Base-by-base conservation (phyloP, 2,329 filamentous ascomycete genomes). In the Talaromyces sp. region DNA sequence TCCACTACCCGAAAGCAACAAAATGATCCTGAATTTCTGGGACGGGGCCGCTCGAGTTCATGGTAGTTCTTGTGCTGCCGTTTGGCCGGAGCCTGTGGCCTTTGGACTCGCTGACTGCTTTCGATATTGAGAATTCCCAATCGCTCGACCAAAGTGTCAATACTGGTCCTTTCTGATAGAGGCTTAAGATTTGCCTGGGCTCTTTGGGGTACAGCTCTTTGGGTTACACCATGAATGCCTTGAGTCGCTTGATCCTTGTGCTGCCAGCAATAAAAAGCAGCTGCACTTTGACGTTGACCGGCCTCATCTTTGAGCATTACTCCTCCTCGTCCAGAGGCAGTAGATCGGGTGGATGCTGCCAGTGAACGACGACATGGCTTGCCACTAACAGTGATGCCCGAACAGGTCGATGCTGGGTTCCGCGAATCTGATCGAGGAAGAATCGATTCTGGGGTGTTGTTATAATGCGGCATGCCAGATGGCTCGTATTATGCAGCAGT, bases 81-180 rank as follows among this genome's bases (percentile, higher is more conserved):
- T 62, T 46, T 71, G 62, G 54, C 26, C 6, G 43, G 32, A 26
- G 35, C 29, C 26, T 55, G 46, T 14, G 64, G 48, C 61, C 67
- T 51, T 66, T 57, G 54, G 46, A 52, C 27, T 50, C 50, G 43
- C 58, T 56, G 55, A 32, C 58, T 53, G 61, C 71, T 65, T 52
- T 87, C 79, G 43, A 92, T 75, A 52, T 90, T 84, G n/a, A 91
- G 73, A 21, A 94, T 78, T 3, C 91, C 91, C 3, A 97, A 78
- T 51, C 90, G 82, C 65, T 91, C 90, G 48, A 92, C 86, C 60
- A 97, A 78, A 0, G 92, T 96, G 73, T 99, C 94, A 59, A 97
- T 83, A 68, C 92, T 97, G 35, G 86, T 88, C 56, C 90, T 81
- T 60, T 84, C 80, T 66, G 87, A 83, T 58, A 88, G 74, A 3